Evolutionary conservation across 1,284 basidiomycete genomes (phyloP).

Genomic region (Melampsora larici-populina): DNA sequence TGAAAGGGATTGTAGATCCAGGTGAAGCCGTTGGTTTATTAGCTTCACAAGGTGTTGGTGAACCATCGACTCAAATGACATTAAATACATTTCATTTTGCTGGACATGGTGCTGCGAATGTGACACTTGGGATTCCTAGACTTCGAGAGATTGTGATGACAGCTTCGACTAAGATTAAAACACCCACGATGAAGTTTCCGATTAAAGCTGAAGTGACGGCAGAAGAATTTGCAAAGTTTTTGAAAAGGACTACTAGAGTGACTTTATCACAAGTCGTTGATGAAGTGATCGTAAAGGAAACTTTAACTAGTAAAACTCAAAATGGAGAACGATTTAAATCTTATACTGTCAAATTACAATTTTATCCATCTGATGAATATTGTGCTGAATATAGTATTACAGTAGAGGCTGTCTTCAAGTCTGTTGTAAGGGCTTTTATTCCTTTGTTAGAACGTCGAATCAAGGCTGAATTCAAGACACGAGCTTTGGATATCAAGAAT

Average conservation of each 20-base stretch:
- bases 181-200: slow-evolving; percentile 94
- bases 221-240: slow-evolving; percentile 70
- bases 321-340: slow-evolving; percentile 66
- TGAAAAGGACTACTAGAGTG: slow-evolving; percentile 82
- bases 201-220: slow-evolving; percentile 62
- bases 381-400: slow-evolving; percentile 76
- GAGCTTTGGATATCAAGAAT: slow-evolving; percentile 73
- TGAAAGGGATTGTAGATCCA: slow-evolving; percentile 89
- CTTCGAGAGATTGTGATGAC: slow-evolving; percentile 99
- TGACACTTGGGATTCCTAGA: slow-evolving; percentile 97
- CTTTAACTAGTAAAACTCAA: slow-evolving; percentile 63
- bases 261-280: slow-evolving; percentile 87
- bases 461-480: slow-evolving; percentile 76
- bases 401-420: slow-evolving; percentile 68
- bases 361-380: slow-evolving; percentile 87
- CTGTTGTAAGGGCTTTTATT: slow-evolving; percentile 75
- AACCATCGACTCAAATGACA: slow-evolving; percentile 99
- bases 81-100: slow-evolving; percentile 99
- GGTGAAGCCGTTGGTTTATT: slow-evolving; percentile 96
- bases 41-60: slow-evolving; percentile 97
- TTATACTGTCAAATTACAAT: slow-evolving; percentile 76
- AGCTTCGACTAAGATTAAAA: slow-evolving; percentile 91
- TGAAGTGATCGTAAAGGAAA: slow-evolving; percentile 75
- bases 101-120: slow-evolving; percentile 97
- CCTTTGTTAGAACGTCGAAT: slow-evolving; percentile 83